Evolutionary conservation across 2,329 filamentous ascomycete genomes (phyloP), one percentile per base, ranked within the genome.

Genomic region (Grosmannia serpens): DNA sequence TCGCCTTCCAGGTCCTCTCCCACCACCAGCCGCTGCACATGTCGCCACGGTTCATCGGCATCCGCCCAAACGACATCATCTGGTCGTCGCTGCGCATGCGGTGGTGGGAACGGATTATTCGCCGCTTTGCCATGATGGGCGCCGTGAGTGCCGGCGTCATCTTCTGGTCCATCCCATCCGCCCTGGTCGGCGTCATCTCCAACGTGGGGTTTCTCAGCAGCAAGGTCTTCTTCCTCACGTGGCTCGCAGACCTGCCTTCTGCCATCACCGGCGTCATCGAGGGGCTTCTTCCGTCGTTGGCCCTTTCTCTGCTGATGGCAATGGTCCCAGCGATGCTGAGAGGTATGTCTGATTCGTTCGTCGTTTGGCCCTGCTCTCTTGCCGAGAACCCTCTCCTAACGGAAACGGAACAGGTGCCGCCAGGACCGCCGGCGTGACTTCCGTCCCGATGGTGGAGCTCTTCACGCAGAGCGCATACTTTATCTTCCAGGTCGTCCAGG

Each of bases 21-120:
- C 89, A 94, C 72, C 89, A 94, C 69, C 82, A 88, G 58, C 85
- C 88, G 31, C 76, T 92, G 49, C 88, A 91, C 70, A 91, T 96
- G 86, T 82, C 87, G 26, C 90, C 91, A 53, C 85, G 90, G 33
- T 90, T 86, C 67, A 91, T 92, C 58, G 91, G 90, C 52, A 78
- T 96, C 56, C 82, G 82, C 57, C 92, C 92, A 0, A 76, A 77
- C 6, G 91, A 97, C 67, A 77, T 97, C 55, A 84, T 96, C 63
- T 99, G 94, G 94, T 79, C 80, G 54, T 95, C 91, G 62, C 74
- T 97, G 55, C 70, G 73, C 17, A 76, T 80, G 59, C 71, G 73
- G 58, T 89, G 89, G 89, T 87, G 86, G 82, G 84, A 91, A 71
- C 76, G 86, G 56, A 78, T 95, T 63, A 70, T 92, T 65, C 84